Percentiles rank a stretch among this genome's conserved stretches.
Conservation (phyloP, 2,329 filamentous ascomycete species). For the Ophiostoma triangulosporum region DNA sequence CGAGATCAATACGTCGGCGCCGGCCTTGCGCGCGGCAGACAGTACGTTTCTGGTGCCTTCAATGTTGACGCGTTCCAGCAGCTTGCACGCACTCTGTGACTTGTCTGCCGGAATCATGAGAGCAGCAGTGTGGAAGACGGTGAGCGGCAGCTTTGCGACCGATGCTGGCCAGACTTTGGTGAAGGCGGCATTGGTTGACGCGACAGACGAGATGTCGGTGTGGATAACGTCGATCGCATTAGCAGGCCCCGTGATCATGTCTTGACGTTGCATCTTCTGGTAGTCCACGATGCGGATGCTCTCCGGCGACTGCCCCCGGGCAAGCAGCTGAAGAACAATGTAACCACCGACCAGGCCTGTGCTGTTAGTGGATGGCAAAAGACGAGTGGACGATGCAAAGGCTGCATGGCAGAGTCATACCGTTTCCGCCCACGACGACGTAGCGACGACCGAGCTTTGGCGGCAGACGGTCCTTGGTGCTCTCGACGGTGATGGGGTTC, state of each 20-base stretch:
- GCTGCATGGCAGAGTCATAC: slow-evolving; percentile 19
- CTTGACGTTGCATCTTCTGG: slow-evolving; percentile 23
- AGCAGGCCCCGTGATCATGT: slow-evolving; percentile 25
- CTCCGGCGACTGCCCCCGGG: slow-evolving; percentile 30
- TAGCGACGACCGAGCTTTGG: slow-evolving; percentile 24
- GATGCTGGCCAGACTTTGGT: slow-evolving; percentile 26
- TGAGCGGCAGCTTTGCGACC: slow-evolving; percentile 29
- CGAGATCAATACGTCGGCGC: slow-evolving; percentile 30
- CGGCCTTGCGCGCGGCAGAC: slow-evolving; percentile 25
- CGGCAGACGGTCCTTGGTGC: slow-evolving; percentile 19
- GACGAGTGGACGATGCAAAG: too few relatives aligned
- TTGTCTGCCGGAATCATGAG: slow-evolving; percentile 32
- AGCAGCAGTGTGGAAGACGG: slow-evolving; percentile 37
- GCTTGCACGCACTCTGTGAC: slow-evolving; percentile 24
- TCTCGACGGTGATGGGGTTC: slow-evolving; percentile 17
- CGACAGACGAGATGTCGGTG: slow-evolving; percentile 30
- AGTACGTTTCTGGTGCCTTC: slow-evolving; percentile 32
- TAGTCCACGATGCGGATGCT: slow-evolving; percentile 36
- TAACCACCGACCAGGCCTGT: slow-evolving; percentile 29
- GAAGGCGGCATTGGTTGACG: slow-evolving; percentile 27
- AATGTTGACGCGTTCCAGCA: slow-evolving; percentile 31
- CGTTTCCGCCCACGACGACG: slow-evolving; percentile 26
- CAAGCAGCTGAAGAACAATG: slow-evolving; percentile 33
- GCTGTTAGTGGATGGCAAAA: not conserved
- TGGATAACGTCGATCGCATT: slow-evolving; percentile 26